Conservation (phyloP, 257 asterid genomes). For the Plantago major region DNA sequence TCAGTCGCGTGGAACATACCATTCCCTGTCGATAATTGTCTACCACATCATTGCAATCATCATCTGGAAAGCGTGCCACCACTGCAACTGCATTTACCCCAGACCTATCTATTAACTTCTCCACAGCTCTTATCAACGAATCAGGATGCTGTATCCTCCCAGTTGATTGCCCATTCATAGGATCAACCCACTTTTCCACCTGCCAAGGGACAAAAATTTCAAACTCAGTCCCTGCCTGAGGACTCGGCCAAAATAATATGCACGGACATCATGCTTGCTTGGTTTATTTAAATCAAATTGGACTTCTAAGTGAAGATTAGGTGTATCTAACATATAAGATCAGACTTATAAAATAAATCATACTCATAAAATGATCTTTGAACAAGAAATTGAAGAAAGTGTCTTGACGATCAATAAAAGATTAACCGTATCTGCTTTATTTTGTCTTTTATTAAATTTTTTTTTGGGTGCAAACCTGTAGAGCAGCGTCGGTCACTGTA, state of each 20-base stretch:
- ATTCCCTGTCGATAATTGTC: conserved; percentile 71
- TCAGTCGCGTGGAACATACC: conserved; percentile 30
- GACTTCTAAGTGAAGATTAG: neutral
- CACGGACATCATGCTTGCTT: neutral
- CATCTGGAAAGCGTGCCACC: conserved; percentile 92
- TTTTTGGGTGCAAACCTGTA: conserved; percentile 44
- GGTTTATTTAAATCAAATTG: neutral
- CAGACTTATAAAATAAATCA: no score
- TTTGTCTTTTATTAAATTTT: neutral
- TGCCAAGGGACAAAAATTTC: conserved; percentile 17
- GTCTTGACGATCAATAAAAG: neutral
- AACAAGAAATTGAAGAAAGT: neutral
- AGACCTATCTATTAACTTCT: conserved; percentile 40
- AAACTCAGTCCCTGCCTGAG: neutral
- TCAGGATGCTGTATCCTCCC: conserved; percentile 76
- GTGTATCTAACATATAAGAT: neutral
- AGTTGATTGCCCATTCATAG: conserved; percentile 69
- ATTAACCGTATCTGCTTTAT: neutral
- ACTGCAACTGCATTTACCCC: conserved; percentile 76
- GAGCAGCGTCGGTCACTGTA: conserved; percentile 71
- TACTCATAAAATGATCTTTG: neutral
- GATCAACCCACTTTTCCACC: conserved; percentile 89
- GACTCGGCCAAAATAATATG: neutral
- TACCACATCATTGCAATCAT: conserved; percentile 48
- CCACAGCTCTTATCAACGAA: conserved; percentile 78